Conservation (phyloP, 2,329 filamentous ascomycete species). For the Diaporthe caulivora region DNA sequence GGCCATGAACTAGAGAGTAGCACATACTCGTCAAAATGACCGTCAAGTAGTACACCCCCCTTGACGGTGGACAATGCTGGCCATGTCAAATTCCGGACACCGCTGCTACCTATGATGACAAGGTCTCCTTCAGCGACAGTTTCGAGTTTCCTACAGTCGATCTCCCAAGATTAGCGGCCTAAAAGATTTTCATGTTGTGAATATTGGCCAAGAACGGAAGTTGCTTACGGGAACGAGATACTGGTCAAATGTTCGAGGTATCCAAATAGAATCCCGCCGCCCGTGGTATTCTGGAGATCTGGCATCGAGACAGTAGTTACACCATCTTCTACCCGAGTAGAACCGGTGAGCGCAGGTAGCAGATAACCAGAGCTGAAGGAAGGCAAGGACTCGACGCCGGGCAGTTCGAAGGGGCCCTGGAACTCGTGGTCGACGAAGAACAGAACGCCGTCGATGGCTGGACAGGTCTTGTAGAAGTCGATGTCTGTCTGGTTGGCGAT, state of each 20-base stretch:
- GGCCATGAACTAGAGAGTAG: background rate
- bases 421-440: slow-evolving; percentile 17
- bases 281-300: background rate
- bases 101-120: background rate
- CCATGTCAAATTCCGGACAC: background rate
- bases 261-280: background rate
- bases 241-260: slow-evolving; percentile 11
- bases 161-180: background rate
- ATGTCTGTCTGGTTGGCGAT: slow-evolving; percentile 14
- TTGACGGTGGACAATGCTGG: background rate
- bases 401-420: slow-evolving; percentile 7
- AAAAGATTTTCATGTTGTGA: background rate
- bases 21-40: slow-evolving; percentile 23
- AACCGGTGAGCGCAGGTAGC: background rate
- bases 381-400: slow-evolving; percentile 10
- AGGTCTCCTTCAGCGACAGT: background rate
- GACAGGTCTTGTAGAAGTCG: slow-evolving; percentile 26
- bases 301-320: slow-evolving; percentile 17
- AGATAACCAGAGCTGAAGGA: slow-evolving; percentile 2
- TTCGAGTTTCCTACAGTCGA: slow-evolving; percentile 4
- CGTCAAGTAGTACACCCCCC: slow-evolving; percentile 2
- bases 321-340: background rate
- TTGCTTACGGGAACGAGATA: slow-evolving; percentile 12
- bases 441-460: background rate
- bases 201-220: background rate